phyloP scores from a whole-genome alignment of 805 yeast species.

The Komagataella pseudopastoris region DNA sequence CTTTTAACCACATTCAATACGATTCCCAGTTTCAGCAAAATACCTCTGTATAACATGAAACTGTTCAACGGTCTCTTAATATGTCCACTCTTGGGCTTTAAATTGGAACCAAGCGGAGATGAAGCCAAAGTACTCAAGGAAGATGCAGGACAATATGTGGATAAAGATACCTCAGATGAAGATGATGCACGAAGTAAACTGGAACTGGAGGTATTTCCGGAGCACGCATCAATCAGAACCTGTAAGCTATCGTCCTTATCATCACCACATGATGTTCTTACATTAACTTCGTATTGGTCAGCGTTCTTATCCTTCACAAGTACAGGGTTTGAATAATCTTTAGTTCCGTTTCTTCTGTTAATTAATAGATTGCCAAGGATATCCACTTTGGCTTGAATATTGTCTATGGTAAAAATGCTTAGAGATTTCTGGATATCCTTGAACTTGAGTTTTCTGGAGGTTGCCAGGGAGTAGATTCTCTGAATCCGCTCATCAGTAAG shows the following conservation, averaged over 20 bases:
- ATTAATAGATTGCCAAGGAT: not conserved
- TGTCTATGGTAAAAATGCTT: not conserved
- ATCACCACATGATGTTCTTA: not conserved
- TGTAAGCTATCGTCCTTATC: not conserved
- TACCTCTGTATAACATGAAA: conserved; percentile 30
- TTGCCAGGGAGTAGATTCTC: not conserved
- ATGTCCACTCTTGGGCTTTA: conserved; percentile 4
- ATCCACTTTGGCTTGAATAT: not conserved
- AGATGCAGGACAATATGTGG: not conserved
- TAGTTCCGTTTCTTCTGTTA: not conserved
- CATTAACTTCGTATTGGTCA: not conserved
- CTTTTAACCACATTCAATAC: conserved; percentile 11
- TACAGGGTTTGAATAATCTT: not conserved
- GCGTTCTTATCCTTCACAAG: not conserved
- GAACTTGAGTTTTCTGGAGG: not conserved
- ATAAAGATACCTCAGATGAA: not conserved
- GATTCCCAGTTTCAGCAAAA: conserved; percentile 26
- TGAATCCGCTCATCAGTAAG: not conserved
- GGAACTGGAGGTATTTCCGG: not conserved
- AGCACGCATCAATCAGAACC: not conserved
- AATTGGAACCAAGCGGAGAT: not conserved
- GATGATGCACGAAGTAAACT: not conserved
- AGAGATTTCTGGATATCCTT: not conserved
- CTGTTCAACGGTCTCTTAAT: conserved; percentile 33
- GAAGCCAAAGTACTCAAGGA: not conserved